Evolutionary conservation across 345 rosid species (phyloP).

Genomic region (Sisymbrium altissimum): DNA sequence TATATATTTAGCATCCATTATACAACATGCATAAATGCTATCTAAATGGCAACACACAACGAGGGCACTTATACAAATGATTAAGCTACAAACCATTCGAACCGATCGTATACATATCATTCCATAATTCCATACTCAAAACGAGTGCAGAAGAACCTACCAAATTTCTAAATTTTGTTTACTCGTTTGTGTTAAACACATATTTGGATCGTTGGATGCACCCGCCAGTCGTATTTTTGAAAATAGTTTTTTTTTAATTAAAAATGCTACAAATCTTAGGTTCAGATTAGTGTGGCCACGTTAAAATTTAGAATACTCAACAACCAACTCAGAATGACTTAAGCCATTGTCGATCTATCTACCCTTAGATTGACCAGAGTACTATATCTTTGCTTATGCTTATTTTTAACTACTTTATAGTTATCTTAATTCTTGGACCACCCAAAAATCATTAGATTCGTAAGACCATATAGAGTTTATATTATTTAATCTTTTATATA

Average conservation of each 20-base stretch:
- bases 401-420: background rate
- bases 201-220: background rate
- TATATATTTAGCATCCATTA: no score
- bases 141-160: background rate
- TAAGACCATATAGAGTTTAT: background rate
- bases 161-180: background rate
- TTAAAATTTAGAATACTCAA: background rate
- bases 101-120: background rate
- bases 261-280: background rate
- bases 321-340: background rate
- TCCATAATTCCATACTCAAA: background rate
- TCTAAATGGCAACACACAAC: background rate
- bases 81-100: background rate
- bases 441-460: background rate
- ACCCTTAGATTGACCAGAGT: background rate
- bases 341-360: background rate
- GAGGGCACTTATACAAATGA: background rate
- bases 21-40: background rate
- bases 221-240: background rate
- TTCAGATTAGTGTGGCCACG: background rate
- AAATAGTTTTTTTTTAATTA: background rate
- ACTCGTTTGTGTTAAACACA: background rate
- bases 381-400: background rate
- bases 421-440: background rate
- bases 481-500: background rate